phyloP scores from a whole-genome alignment of 805 yeast genomes.

The Cyberlindnera lachancei region DNA sequence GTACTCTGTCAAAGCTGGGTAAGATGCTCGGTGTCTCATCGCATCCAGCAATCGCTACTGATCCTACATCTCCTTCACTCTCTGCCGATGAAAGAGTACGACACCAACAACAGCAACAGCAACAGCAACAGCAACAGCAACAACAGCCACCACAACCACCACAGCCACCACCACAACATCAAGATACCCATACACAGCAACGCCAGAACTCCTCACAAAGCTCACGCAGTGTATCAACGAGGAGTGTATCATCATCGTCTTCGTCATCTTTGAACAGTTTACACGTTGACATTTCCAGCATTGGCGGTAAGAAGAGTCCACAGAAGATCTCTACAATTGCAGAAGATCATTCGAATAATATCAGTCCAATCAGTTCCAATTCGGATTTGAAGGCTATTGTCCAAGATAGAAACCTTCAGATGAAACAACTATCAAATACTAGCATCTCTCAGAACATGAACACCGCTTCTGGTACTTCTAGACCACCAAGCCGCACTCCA shows the following conservation, averaged over 20 bases:
- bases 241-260: constrained; percentile 4
- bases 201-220: no score
- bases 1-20: constrained; percentile 24
- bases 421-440: no score
- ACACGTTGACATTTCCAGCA: not conserved
- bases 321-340: constrained; percentile 6
- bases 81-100: no score
- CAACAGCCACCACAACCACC: not conserved
- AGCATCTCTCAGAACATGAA: no score
- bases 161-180: not conserved
- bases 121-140: not conserved
- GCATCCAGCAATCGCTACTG: not conserved
- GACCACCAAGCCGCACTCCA: constrained; percentile 1
- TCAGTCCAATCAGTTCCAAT: no score
- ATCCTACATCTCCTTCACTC: no score
- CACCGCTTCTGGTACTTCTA: no score
- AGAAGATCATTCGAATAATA: no score
- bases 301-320: constrained; percentile 1
- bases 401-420: constrained; percentile 1
- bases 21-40: constrained; percentile 21
- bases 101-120: not conserved
- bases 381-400: no score
- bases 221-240: no score
- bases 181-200: not conserved
- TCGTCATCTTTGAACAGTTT: constrained; percentile 2